Base-by-base conservation (phyloP, 1,139 yeast species). In the Meyerozyma smithsonii region DNA sequence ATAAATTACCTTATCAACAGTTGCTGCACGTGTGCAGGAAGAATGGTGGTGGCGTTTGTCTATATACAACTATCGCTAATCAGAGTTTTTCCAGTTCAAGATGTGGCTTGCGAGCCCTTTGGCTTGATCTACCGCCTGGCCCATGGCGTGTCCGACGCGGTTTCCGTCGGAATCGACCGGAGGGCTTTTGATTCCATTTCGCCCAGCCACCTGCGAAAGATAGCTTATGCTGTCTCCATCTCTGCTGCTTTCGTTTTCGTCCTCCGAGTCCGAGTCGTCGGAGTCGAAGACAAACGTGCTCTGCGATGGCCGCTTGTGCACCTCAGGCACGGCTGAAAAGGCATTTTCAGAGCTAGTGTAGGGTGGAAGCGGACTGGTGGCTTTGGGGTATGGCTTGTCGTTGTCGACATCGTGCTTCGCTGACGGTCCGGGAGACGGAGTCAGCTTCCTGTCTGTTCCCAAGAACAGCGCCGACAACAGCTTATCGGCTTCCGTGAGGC, bases 141-240 rank as follows among this genome's bases (percentile, higher is more conserved):
- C 54, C 37, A 50, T 46, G 12, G 39, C 28, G 14, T 28, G 25
- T 39, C 39, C 23, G 30, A 37, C 11, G 28, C 30, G 18, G 40
- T 36, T n/a, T 45, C 46, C 19, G 44, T 43, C 14, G 37, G 30
- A 37, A 14, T 55, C 62, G 5, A 62, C 58, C 16, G 66, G 55
- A 11, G 69, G 71, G 53, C 62, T 58, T 18, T 53, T 50, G 35
- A 67, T 64, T 5, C 73, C 72, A 45, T 58, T 68, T 39, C 55
- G 61, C 10, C 72, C 80, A 2, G 81, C 81, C 17, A 77, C 77
- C 46, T 73, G 77, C 37, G 77, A 72, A 32, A 75, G 57, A 8
- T 79, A 65, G 35, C 64, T 61, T 47, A 67, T 69, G 41, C 69
- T 65, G 21, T 56, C 48, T 17, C 59, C 56, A 20, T 37, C 46